Conservation (phyloP, 768 basidiomycete genomes). For the Rhizopogon sp. region DNA sequence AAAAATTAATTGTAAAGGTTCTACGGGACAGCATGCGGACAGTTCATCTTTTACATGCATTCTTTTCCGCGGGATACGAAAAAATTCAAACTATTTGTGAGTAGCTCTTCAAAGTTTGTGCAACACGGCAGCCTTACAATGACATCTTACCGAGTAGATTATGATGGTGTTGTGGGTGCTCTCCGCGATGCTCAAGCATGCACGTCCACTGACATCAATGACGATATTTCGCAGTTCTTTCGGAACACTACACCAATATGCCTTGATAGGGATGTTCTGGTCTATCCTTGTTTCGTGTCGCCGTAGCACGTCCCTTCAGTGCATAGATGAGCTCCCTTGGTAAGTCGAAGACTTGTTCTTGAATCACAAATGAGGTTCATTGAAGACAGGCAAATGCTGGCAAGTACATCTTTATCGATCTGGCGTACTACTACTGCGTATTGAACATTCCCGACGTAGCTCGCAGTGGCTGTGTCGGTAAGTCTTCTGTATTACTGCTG, state of each 20-base stretch:
- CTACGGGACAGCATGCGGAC: slow-evolving; percentile 13
- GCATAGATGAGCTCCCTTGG: background rate
- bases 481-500: background rate
- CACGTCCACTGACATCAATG: background rate
- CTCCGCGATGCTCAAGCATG: background rate
- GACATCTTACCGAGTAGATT: background rate
- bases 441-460: background rate
- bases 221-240: background rate
- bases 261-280: background rate
- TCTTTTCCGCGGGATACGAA: slow-evolving; percentile 12
- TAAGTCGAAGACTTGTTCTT: background rate
- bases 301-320: background rate
- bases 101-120: background rate
- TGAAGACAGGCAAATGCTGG: background rate
- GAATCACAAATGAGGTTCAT: background rate
- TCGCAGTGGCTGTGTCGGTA: background rate
- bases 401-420: background rate
- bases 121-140: background rate
- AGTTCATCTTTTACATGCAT: slow-evolving; percentile 13
- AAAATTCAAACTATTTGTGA: slow-evolving; percentile 11
- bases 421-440: background rate
- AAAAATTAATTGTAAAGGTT: slow-evolving; percentile 7
- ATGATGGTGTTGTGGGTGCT: background rate
- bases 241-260: background rate
- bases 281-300: slow-evolving; percentile 1